phyloP scores from a whole-genome alignment of 331 rosid genomes.

The Cydonia oblonga region DNA sequence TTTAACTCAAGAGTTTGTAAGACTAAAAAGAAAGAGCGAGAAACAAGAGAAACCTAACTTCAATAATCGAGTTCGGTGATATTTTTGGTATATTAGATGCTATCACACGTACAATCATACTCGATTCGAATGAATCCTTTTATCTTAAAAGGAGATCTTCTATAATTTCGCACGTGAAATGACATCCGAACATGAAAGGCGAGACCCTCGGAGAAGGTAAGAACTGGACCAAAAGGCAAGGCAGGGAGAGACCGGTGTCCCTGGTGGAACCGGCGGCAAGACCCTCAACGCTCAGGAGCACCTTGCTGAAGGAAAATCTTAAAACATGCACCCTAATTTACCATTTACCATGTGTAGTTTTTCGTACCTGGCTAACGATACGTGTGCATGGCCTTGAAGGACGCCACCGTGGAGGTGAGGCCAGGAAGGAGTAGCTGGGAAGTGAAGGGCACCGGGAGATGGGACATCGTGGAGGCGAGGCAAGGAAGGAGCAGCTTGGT shows the following conservation, averaged over 20 bases:
- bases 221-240: slow-evolving; percentile 49
- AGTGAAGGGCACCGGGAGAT: too few relatives aligned
- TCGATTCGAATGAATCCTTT: too few relatives aligned
- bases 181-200: slow-evolving; percentile 23
- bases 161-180: not conserved
- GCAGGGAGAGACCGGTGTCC: slow-evolving; percentile 63
- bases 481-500: too few relatives aligned
- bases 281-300: slow-evolving; percentile 69
- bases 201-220: not conserved
- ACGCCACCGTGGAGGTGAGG: slow-evolving; percentile 29
- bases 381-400: slow-evolving; percentile 14
- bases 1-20: not conserved
- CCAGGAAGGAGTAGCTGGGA: too few relatives aligned
- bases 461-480: too few relatives aligned
- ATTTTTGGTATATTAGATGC: too few relatives aligned
- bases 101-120: too few relatives aligned
- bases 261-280: slow-evolving; percentile 73
- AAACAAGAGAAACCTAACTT: not conserved
- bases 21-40: not conserved
- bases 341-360: too few relatives aligned
- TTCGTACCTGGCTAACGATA: not conserved
- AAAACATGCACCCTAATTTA: not conserved
- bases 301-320: slow-evolving; percentile 53
- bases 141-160: too few relatives aligned
- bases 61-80: too few relatives aligned